Conservation (phyloP, 2,329 filamentous ascomycete genomes). For the Paradendryphiella salina region DNA sequence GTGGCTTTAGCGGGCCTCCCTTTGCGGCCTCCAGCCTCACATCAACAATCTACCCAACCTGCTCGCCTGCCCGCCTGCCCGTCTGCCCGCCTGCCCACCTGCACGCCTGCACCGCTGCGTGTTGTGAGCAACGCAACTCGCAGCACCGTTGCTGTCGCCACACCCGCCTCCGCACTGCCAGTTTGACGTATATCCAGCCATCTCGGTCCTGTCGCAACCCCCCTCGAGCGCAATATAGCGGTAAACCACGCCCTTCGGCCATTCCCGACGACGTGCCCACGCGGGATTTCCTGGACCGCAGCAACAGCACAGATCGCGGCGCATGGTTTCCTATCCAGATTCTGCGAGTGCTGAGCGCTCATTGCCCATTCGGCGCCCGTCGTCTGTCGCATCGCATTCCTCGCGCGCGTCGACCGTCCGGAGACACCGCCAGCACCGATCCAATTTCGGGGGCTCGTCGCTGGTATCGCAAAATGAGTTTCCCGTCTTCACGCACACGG, state of each 20-base stretch:
- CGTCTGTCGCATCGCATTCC: slow-evolving; percentile 62
- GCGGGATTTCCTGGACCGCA: slow-evolving; percentile 1
- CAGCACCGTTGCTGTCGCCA: slow-evolving; percentile 35
- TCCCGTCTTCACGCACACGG: slow-evolving; percentile 84
- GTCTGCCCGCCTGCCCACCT: neutral
- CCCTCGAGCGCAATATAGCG: slow-evolving; percentile 4
- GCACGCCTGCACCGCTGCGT: slow-evolving; percentile 28
- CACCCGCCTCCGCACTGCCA: slow-evolving; percentile 20
- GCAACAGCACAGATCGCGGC: slow-evolving; percentile 18
- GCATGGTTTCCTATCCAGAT: slow-evolving; percentile 68
- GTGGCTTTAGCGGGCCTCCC: slow-evolving; percentile 20
- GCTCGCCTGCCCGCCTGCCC: neutral
- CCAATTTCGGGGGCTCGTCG: slow-evolving; percentile 71
- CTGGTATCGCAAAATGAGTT: slow-evolving; percentile 85
- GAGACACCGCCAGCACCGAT: slow-evolving; percentile 76
- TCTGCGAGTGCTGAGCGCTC: slow-evolving; percentile 56
- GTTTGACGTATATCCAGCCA: slow-evolving; percentile 24
- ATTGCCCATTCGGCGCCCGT: slow-evolving; percentile 63
- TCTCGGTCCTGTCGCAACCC: slow-evolving; percentile 8
- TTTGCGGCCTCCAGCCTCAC: slow-evolving; percentile 16
- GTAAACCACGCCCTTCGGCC: slow-evolving; percentile 5
- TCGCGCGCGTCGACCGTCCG: slow-evolving; percentile 58
- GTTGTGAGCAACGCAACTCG: slow-evolving; percentile 31
- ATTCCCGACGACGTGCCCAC: slow-evolving; percentile 7
- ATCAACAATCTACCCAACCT: slow-evolving; percentile 13